Evolutionary conservation across 73 alveolate genomes (phyloP).

Genomic region (Durusdinium trenchii): DNA sequence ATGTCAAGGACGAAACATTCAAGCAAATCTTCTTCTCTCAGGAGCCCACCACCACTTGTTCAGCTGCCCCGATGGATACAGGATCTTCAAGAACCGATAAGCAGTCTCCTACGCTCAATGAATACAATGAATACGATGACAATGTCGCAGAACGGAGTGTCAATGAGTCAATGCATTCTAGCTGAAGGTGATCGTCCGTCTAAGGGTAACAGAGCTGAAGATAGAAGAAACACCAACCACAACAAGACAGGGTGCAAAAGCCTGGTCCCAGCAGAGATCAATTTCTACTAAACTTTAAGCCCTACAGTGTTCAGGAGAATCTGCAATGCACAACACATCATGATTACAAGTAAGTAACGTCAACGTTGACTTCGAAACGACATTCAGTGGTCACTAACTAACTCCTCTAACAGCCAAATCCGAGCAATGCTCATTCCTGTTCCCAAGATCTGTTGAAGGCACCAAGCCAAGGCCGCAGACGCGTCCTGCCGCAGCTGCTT

Average conservation of each 20-base stretch:
- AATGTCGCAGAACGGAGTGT: not conserved
- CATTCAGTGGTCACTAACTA: no score
- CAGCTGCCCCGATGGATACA: conserved; percentile 72
- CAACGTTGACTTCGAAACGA: no score
- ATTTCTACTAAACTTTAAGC: not conserved
- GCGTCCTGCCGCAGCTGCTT: conserved; percentile 88
- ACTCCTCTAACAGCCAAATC: no score
- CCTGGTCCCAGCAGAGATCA: not conserved
- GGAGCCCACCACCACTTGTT: conserved; percentile 69
- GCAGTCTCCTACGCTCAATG: conserved; percentile 43
- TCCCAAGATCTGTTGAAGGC: no score
- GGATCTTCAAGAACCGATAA: conserved; percentile 20
- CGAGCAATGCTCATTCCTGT: no score
- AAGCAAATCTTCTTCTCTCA: not conserved
- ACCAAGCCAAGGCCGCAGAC: no score
- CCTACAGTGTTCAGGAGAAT: no score
- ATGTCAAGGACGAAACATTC: not conserved
- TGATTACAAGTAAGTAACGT: no score
- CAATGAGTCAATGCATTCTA: not conserved
- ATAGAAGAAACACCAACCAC: not conserved
- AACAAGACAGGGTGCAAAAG: not conserved
- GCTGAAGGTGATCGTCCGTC: not conserved
- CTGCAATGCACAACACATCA: no score
- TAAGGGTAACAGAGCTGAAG: not conserved
- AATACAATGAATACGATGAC: not conserved